Conservation (phyloP, 352 stramenopile species). For the Phytopythium chamaehyphon region DNA sequence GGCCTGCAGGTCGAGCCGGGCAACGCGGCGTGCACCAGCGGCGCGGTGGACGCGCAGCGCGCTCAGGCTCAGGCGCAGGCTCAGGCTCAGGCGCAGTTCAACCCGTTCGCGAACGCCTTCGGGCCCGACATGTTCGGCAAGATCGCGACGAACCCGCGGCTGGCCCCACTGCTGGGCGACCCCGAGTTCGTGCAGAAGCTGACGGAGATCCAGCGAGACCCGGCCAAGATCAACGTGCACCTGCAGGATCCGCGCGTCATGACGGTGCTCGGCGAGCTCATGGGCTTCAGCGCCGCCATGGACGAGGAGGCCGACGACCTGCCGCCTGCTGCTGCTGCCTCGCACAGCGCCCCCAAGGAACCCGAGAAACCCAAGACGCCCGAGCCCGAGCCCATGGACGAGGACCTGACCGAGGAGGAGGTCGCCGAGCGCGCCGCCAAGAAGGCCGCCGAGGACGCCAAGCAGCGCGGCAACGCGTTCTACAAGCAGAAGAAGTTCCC, state of each 20-base stretch:
- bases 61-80: conserved; percentile 57
- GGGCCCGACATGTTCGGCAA: conserved; percentile 95
- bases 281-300: conserved; percentile 82
- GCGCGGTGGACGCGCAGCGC: conserved; percentile 93
- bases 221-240: conserved; percentile 72
- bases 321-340: conserved; percentile 28
- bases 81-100: conserved; percentile 56
- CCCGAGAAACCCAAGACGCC: conserved; percentile 24
- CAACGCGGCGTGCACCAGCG: conserved; percentile 91
- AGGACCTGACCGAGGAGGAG: conserved; percentile 86
- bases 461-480: conserved; percentile 94
- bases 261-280: conserved; percentile 82
- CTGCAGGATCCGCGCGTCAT: conserved; percentile 84
- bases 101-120: conserved; percentile 90
- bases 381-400: conserved; percentile 74
- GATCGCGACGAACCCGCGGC: conserved; percentile 86
- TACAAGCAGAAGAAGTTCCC: conserved; percentile 98
- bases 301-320: conserved; percentile 48
- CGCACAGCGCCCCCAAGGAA: conserved; percentile 19
- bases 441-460: conserved; percentile 86
- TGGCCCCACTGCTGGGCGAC: conserved; percentile 90
- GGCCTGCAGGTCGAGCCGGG: conserved; percentile 89
- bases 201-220: conserved; percentile 72
- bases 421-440: conserved; percentile 44
- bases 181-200: conserved; percentile 83